These are phyloP conservation scores for Phycomyces blakesleeanus DNA, from an alignment of 192 early-diverging fungal genomes.

Conservation along the genomic window DNA sequence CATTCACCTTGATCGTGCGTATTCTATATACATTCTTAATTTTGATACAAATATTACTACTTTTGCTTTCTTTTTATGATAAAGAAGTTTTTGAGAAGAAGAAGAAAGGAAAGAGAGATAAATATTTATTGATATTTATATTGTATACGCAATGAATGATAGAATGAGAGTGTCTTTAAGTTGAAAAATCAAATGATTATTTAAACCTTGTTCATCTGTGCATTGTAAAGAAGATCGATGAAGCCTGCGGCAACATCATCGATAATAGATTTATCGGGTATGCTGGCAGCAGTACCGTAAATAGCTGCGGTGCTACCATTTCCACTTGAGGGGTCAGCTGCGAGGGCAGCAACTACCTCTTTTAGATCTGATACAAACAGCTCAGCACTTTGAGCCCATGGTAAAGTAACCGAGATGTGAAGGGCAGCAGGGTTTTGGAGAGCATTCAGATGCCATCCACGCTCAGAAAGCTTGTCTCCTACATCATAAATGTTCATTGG, in stretches of 20 bases:
- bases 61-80: background rate
- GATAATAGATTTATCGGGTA: slow-evolving; percentile 83
- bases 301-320: slow-evolving; percentile 80
- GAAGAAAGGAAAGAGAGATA: background rate
- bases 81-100: background rate
- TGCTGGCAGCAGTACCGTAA: slow-evolving; percentile 87
- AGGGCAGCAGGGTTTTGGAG: slow-evolving; percentile 87
- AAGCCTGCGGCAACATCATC: slow-evolving; percentile 85
- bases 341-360: slow-evolving; percentile 65
- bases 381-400: slow-evolving; percentile 66
- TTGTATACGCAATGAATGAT: too few relatives aligned
- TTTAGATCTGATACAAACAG: slow-evolving; percentile 76
- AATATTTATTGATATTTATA: background rate
- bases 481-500: slow-evolving; percentile 82
- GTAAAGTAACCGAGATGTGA: slow-evolving; percentile 87
- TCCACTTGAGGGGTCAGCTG: slow-evolving; percentile 63
- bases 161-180: too few relatives aligned
- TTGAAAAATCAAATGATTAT: too few relatives aligned
- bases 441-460: slow-evolving; percentile 84
- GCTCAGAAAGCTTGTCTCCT: slow-evolving; percentile 73
- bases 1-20: too few relatives aligned
- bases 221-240: slow-evolving; percentile 79
- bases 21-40: background rate
- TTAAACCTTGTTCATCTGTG: slow-evolving; percentile 30
- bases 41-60: background rate